A percentile compares a stretch with the other conserved stretches of the same genome.
These are phyloP conservation scores for Didymella sp. DNA, from an alignment of 2,329 filamentous ascomycete species.

Conservation along the genomic window DNA sequence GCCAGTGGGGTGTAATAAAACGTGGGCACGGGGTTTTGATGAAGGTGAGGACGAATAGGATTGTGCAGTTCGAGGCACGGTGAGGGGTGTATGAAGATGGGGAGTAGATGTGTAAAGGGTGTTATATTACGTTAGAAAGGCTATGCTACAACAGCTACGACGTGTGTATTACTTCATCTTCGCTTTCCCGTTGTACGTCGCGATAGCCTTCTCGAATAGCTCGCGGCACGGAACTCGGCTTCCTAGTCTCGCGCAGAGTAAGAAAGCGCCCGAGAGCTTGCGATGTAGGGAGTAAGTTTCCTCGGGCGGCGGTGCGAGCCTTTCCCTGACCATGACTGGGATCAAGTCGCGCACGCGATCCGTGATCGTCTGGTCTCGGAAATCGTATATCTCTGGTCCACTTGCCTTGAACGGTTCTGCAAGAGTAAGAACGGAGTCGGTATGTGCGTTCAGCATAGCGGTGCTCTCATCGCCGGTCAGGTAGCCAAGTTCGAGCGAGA, in stretches of 20 bases:
- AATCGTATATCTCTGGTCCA: conserved; percentile 90
- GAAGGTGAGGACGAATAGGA: conserved; percentile 26
- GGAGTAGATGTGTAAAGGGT: not conserved
- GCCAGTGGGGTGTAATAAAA: conserved; percentile 18
- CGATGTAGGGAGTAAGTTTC: conserved; percentile 96
- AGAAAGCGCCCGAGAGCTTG: conserved; percentile 92
- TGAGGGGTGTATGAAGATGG: not conserved
- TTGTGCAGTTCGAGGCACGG: conserved; percentile 31
- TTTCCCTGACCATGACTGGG: conserved; percentile 89
- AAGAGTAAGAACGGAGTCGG: conserved; percentile 85
- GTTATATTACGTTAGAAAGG: not conserved
- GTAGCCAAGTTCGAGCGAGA: conserved; percentile 84
- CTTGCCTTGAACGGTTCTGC: conserved; percentile 81
- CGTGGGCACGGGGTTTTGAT: conserved; percentile 18
- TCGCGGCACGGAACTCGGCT: conserved; percentile 82
- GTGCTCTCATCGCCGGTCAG: conserved; percentile 87
- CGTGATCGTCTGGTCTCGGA: conserved; percentile 92
- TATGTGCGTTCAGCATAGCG: conserved; percentile 87
- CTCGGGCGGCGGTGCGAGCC: conserved; percentile 89
- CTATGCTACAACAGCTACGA: not conserved
- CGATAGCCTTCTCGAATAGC: conserved; percentile 71
- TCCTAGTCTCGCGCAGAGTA: conserved; percentile 85
- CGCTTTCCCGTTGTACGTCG: conserved; percentile 41
- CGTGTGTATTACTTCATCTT: conserved; percentile 19
- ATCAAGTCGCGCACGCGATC: conserved; percentile 88